These are phyloP conservation scores for Amphicarpaea edgeworthii DNA, from an alignment of 306 rosid genomes.

Conservation along the genomic window DNA sequence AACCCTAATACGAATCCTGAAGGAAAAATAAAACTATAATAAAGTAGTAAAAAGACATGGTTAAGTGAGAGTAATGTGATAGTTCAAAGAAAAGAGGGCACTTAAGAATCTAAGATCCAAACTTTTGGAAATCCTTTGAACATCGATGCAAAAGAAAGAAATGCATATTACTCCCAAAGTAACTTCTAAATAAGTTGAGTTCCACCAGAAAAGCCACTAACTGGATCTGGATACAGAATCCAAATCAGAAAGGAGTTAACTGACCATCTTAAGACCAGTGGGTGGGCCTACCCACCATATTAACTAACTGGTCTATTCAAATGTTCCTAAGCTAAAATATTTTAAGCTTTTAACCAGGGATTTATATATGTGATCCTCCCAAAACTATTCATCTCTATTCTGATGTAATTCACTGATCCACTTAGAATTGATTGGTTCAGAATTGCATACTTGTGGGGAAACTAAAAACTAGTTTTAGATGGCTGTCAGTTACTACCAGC, in stretches of 20 bases:
- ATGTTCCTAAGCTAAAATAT: neutral
- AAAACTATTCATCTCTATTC: neutral
- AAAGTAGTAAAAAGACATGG: neutral
- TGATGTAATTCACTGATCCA: neutral
- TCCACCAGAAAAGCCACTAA: neutral
- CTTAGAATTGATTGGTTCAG: neutral
- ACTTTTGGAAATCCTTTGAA: neutral
- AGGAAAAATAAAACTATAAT: neutral
- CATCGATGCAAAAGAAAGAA: neutral
- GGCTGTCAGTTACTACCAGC: slow-evolving; percentile 4
- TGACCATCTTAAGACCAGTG: neutral
- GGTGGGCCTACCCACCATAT: neutral
- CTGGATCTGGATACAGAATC: neutral
- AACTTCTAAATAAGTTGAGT: neutral
- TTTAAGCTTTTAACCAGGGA: neutral
- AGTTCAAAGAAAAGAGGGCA: neutral
- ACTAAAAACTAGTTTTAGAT: neutral
- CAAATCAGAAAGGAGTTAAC: neutral
- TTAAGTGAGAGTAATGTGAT: neutral
- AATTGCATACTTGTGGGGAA: neutral
- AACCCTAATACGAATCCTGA: neutral
- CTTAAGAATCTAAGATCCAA: neutral
- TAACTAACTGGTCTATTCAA: neutral
- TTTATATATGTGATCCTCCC: neutral
- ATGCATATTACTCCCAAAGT: neutral